Percentiles rank a stretch among this genome's conserved stretches.
Evolutionary conservation across 352 stramenopile species (phyloP).

Genomic region (Phytopythium sindhum): DNA sequence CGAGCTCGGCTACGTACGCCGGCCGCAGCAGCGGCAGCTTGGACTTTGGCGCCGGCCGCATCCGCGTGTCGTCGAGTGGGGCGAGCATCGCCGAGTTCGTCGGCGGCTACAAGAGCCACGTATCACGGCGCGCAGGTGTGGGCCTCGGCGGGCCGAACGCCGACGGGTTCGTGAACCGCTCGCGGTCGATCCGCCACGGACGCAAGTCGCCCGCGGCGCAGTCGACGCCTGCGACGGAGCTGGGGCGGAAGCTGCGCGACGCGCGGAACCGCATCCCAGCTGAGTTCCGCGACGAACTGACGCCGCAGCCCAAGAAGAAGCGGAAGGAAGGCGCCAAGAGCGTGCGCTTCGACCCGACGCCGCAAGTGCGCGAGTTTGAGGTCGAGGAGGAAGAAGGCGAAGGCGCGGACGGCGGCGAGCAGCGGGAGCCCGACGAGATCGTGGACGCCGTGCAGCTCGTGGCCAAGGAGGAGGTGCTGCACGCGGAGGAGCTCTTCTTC

Average conservation of each 20-base stretch:
- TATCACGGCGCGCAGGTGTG: constrained; percentile 30
- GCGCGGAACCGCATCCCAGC: constrained; percentile 46
- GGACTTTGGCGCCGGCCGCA: constrained; percentile 24
- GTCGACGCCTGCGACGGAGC: constrained; percentile 29
- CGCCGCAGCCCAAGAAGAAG: constrained; percentile 35
- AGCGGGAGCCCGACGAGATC: constrained; percentile 31
- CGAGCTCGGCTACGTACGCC: constrained; percentile 12
- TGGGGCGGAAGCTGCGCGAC: constrained; percentile 46
- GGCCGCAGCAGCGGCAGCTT: constrained; percentile 7
- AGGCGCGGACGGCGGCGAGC: constrained; percentile 18
- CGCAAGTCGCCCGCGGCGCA: constrained; percentile 40
- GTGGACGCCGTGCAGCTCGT: constrained; percentile 41
- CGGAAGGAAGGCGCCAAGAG: constrained; percentile 22
- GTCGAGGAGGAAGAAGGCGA: constrained; percentile 52
- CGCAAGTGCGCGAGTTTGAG: constrained; percentile 47
- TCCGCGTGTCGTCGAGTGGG: constrained; percentile 36
- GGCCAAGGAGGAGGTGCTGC: constrained; percentile 30
- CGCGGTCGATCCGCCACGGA: constrained; percentile 36
- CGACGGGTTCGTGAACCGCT: constrained; percentile 39
- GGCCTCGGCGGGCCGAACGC: constrained; percentile 5
- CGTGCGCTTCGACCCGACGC: constrained; percentile 41
- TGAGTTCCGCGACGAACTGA: constrained; percentile 52
- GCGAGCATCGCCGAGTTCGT: constrained; percentile 64
- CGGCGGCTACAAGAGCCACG: constrained; percentile 56
- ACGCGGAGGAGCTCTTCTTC: constrained; percentile 22